A percentile compares a stretch with the other conserved stretches of the same genome.
phyloP scores from a whole-genome alignment of 306 rosid genomes.

The Urtica urens region DNA sequence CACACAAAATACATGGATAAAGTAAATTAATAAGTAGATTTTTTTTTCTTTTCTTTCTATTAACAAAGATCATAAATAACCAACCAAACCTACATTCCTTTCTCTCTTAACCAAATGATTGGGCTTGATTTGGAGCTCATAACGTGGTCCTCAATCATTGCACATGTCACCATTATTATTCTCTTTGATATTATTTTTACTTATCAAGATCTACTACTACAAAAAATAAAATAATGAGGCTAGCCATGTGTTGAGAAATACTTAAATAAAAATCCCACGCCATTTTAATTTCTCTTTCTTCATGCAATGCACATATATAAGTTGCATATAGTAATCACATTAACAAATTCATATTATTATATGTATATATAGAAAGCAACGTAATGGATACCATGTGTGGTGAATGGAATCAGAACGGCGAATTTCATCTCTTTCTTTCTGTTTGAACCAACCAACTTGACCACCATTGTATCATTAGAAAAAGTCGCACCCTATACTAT shows the following conservation, averaged over 20 bases:
- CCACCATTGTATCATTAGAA: conserved; percentile 9
- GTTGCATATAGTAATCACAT: no score
- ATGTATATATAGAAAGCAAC: background rate
- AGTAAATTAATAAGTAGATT: conserved; percentile 11
- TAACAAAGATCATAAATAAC: conserved; percentile 14
- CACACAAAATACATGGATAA: no score
- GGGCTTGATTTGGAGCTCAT: conserved; percentile 24
- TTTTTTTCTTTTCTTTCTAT: conserved; percentile 9
- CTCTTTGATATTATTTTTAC: conserved; percentile 39
- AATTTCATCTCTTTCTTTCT: conserved; percentile 14
- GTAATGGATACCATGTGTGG: conserved; percentile 29
- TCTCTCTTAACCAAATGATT: conserved; percentile 32
- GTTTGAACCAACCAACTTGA: conserved; percentile 5
- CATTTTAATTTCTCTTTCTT: conserved; percentile 22
- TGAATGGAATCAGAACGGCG: conserved; percentile 18
- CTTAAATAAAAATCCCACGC: conserved; percentile 1
- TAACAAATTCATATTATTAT: background rate
- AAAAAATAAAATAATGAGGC: conserved; percentile 15
- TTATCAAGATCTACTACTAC: conserved; percentile 6
- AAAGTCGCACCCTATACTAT: background rate
- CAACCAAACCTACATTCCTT: conserved; percentile 45
- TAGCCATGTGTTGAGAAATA: conserved; percentile 39
- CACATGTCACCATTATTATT: conserved; percentile 77
- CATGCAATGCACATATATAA: conserved; percentile 8
- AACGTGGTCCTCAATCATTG: conserved; percentile 50